Percentiles rank a stretch among this genome's conserved stretches.
These are phyloP conservation scores for Pelargonium exstipulatum DNA, from an alignment of 441 rosid genomes.

Conservation along the genomic window DNA sequence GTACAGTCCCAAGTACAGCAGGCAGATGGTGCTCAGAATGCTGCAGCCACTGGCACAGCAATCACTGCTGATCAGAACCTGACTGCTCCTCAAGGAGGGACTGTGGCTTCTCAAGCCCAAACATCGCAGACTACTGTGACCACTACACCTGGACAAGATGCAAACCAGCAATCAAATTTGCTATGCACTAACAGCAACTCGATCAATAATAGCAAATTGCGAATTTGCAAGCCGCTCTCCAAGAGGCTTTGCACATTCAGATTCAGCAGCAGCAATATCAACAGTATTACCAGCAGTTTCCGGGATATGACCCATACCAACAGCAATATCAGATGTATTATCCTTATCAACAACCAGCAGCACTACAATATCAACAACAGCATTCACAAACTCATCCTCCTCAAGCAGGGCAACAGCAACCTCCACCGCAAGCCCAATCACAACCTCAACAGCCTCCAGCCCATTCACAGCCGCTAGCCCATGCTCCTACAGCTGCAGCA, in stretches of 20 bases:
- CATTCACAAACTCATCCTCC: slow-evolving; percentile 25
- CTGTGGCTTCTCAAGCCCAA: slow-evolving; percentile 35
- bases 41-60: slow-evolving; percentile 29
- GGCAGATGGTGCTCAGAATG: slow-evolving; percentile 37
- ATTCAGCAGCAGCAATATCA: slow-evolving; percentile 59
- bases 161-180: slow-evolving; percentile 30
- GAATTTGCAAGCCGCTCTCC: too few relatives aligned
- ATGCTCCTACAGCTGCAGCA: slow-evolving; percentile 35
- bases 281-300: slow-evolving; percentile 65
- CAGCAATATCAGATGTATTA: slow-evolving; percentile 57
- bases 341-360: slow-evolving; percentile 51
- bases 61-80: slow-evolving; percentile 33
- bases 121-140: slow-evolving; percentile 35
- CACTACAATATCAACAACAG: slow-evolving; percentile 36
- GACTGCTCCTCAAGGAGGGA: slow-evolving; percentile 31
- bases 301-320: slow-evolving; percentile 49
- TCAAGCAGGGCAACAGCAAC: slow-evolving; percentile 16
- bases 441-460: slow-evolving; percentile 24
- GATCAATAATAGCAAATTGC: too few relatives aligned
- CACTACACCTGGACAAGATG: slow-evolving; percentile 33
- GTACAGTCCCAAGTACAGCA: slow-evolving; percentile 49
- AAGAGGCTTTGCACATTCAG: too few relatives aligned
- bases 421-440: slow-evolving; percentile 26
- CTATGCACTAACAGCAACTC: too few relatives aligned
- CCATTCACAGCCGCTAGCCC: slow-evolving; percentile 29